Evolutionary conservation across 2,329 filamentous ascomycete species (phyloP), one percentile per base, ranked within the genome.

Genomic region (Scedosporium minutisporum): DNA sequence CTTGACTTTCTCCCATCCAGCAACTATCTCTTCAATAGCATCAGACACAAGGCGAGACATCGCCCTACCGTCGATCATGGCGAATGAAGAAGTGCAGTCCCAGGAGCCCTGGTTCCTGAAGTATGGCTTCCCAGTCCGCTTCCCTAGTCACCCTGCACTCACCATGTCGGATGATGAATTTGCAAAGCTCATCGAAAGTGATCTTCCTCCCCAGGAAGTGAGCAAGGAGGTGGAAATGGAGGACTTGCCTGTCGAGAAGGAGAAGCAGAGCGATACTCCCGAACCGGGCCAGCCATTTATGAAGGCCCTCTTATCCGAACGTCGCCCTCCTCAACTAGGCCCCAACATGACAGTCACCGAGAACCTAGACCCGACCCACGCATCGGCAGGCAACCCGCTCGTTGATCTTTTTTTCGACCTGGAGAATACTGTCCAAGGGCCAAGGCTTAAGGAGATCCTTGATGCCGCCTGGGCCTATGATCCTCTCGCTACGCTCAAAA

Each of bases 331-430:
- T 4, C 58, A 57, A 29, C 25, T 55, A 23, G 16, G 33, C 42
- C 10, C 76, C 2, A 78, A 78, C 68, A 78, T 77, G 69, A 80
- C 80, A 70, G 67, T 76, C n/a, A 86, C 82, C 0, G 76, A 80
- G 41, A 85, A 86, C 63, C 67, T 63, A 3, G 82, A 82, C 64
- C 67, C 82, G 1, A 77, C 82, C 5, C 76, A 77, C 65, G 68
- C 73, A 10, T 81, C 80, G 1, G 81, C 80, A 0, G 71, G 72
- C 2, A 71, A 76, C 4, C 62, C 74, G 0, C 71, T 86, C 0
- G 75, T 85, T 4, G 81, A 86, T 66, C 73, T 86, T 2, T 86
- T 86, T 70, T 72, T 73, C 41, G 79, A 84, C 64, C 73, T 85
- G 0, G 76, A 79, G 61, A 75, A 78, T 0, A 69, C 71, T 14